These are phyloP conservation scores for Suhomyces guaymorum DNA, from an alignment of 1,139 yeast species.

Conservation along the genomic window DNA sequence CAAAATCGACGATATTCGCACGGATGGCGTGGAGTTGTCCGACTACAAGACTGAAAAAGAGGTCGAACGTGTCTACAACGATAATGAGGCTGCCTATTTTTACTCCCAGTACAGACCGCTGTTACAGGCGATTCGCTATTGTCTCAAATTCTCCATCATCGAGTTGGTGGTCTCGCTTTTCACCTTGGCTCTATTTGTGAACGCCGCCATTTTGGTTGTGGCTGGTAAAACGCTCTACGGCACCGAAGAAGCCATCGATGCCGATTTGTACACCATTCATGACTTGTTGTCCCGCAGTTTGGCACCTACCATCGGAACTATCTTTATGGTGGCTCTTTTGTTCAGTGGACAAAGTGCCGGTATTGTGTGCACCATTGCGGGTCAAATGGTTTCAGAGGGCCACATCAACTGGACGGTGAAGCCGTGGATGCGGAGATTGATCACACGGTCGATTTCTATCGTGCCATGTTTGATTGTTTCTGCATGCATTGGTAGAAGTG, in stretches of 20 bases:
- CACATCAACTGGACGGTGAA: slow-evolving; percentile 69
- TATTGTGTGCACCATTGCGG: slow-evolving; percentile 78
- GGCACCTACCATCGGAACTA: slow-evolving; percentile 69
- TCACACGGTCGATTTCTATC: slow-evolving; percentile 72
- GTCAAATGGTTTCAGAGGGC: slow-evolving; percentile 80
- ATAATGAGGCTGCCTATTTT: slow-evolving; percentile 20
- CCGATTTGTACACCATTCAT: slow-evolving; percentile 75
- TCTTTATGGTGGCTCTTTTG: slow-evolving; percentile 71
- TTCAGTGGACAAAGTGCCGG: slow-evolving; percentile 84
- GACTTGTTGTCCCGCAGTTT: slow-evolving; percentile 59
- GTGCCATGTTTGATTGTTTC: slow-evolving; percentile 70
- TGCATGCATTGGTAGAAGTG: slow-evolving; percentile 64
- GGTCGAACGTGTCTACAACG: slow-evolving; percentile 13
- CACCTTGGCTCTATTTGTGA: slow-evolving; percentile 72
- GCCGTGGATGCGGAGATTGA: slow-evolving; percentile 68
- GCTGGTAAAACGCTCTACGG: slow-evolving; percentile 69
- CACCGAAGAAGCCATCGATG: slow-evolving; percentile 62
- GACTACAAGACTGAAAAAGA: slow-evolving; percentile 15
- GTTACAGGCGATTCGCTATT: slow-evolving; percentile 62
- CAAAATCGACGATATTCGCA: slow-evolving; percentile 22
- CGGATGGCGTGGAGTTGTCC: neutral
- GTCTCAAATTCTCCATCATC: slow-evolving; percentile 62
- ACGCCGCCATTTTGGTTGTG: slow-evolving; percentile 70
- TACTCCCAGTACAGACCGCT: slow-evolving; percentile 59
- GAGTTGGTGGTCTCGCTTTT: slow-evolving; percentile 68